Percentiles rank a stretch among this genome's conserved stretches.
phyloP scores from a whole-genome alignment of 176 grass and related monocot species.

The Cocos nucifera region DNA sequence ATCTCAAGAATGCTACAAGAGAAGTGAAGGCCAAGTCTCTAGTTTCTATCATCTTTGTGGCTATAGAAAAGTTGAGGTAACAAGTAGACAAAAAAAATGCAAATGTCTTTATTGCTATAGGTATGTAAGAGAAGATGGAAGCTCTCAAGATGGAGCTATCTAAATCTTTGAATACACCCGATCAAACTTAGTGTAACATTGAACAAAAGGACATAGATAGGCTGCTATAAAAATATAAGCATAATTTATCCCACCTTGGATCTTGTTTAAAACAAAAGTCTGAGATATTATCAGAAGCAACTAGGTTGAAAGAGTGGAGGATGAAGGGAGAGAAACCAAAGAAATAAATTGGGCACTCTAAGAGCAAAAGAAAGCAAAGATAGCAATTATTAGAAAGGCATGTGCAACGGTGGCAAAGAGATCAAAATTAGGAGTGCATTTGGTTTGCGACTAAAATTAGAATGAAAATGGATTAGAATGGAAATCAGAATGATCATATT shows the following conservation, averaged over 20 bases:
- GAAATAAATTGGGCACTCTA: conserved; percentile 8
- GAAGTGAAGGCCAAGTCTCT: conserved; percentile 6
- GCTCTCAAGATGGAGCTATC: conserved; percentile 18
- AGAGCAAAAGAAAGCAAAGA: conserved; percentile 3
- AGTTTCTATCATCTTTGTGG: background rate
- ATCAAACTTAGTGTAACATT: conserved; percentile 2
- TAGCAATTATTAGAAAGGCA: background rate
- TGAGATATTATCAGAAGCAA: conserved; percentile 2
- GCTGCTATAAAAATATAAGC: conserved; percentile 9
- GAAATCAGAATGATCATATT: too few species aligned
- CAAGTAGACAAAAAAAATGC: conserved; percentile 16
- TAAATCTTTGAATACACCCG: background rate
- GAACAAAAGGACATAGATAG: conserved; percentile 5
- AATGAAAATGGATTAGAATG: too few species aligned
- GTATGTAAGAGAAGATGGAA: conserved; percentile 16
- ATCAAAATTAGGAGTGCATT: too few species aligned
- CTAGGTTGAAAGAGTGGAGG: background rate
- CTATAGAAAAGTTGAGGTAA: conserved; percentile 2
- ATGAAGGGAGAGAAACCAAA: conserved; percentile 11
- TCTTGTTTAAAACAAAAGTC: conserved; percentile 19
- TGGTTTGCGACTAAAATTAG: too few species aligned
- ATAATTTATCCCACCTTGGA: conserved; percentile 6
- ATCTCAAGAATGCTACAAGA: background rate
- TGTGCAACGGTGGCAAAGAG: background rate
- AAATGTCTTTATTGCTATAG: conserved; percentile 14